Evolutionary conservation across 2,329 filamentous ascomycete species (phyloP), one percentile per base, ranked within the genome.

Genomic region (Acephala macrosclerotiorum): DNA sequence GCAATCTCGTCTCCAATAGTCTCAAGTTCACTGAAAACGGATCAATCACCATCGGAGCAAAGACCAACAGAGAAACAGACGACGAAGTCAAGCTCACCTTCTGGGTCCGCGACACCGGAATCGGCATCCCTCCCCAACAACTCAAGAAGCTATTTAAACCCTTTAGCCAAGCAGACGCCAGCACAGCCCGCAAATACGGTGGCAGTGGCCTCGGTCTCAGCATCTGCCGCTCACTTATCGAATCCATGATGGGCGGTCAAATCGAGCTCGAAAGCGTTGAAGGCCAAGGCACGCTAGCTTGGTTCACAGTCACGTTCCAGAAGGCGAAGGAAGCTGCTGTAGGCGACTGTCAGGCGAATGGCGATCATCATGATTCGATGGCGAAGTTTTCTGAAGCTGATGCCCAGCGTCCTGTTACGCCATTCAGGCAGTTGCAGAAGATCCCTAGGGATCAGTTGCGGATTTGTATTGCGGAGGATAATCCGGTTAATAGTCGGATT

Each of bases 381-480:
- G 82, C 85, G 0, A 85, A 82, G 63, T 74, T 77, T 12, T 65
- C 77, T 25, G 79, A 80, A 42, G 73, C 78, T 77, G 79, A 73
- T 80, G 76, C 64, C 81, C 84, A 66, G 66, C 73, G 77, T 73
- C 70, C 81, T 76, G 16, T 74, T 75, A 22, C 82, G 60, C 81
- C 84, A 3, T 84, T 86, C 65, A 80, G 89, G 25, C 90, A 94
- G 75, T 84, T 97, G 4, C 90, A 89, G 20, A 84, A 85, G 64
- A 86, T 97, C 7, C 88, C 91, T 9, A 89, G 92, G 64, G 88
- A 94, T 53, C 84, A 96, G 63, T 83, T 98, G 35, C 90, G 93
- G 36, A 90, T 98, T 35, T 97, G 94, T 78, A 95, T 98, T 65
- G 95, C 95, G 0, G 95, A 98, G 75, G 95, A 98, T 80, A 97